A percentile compares a stretch with the other conserved stretches of the same genome.
These are phyloP conservation scores for Pythium sukuiense DNA, from an alignment of 352 stramenopile genomes.

Conservation along the genomic window DNA sequence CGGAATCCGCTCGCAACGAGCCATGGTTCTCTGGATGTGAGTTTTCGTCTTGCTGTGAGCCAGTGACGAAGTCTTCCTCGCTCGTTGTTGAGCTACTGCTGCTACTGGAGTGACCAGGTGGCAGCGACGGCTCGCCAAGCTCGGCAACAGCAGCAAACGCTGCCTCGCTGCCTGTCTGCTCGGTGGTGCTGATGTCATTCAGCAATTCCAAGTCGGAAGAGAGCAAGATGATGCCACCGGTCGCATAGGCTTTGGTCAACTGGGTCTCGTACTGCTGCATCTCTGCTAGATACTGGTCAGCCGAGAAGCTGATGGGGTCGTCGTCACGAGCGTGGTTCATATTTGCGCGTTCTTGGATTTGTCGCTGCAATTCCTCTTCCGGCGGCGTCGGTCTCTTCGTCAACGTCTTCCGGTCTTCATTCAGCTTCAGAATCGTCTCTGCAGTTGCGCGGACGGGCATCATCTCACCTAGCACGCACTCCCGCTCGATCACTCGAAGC, in stretches of 20 bases:
- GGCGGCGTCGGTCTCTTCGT: background rate
- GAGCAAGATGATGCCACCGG: constrained; percentile 15
- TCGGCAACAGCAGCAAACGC: constrained; percentile 14
- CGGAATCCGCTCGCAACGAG: background rate
- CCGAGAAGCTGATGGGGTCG: constrained; percentile 10
- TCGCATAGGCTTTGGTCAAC: constrained; percentile 15
- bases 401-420: constrained; percentile 13
- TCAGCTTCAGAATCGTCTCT: constrained; percentile 20
- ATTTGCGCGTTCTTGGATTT: constrained; percentile 4
- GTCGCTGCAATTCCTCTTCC: constrained; percentile 5
- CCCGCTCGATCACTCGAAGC: constrained; percentile 16
- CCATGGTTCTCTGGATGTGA: background rate
- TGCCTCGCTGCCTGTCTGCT: constrained; percentile 15
- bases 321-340: constrained; percentile 19
- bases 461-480: constrained; percentile 14
- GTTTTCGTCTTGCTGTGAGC: background rate
- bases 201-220: constrained; percentile 9
- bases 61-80: background rate
- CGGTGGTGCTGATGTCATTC: constrained; percentile 10
- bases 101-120: background rate
- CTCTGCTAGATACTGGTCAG: background rate
- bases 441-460: constrained; percentile 18
- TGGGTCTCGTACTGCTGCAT: constrained; percentile 22
- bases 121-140: background rate
- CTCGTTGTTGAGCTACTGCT: background rate